Conservation (phyloP, 2,329 filamentous ascomycete species). For the Xylariaceae sp. region DNA sequence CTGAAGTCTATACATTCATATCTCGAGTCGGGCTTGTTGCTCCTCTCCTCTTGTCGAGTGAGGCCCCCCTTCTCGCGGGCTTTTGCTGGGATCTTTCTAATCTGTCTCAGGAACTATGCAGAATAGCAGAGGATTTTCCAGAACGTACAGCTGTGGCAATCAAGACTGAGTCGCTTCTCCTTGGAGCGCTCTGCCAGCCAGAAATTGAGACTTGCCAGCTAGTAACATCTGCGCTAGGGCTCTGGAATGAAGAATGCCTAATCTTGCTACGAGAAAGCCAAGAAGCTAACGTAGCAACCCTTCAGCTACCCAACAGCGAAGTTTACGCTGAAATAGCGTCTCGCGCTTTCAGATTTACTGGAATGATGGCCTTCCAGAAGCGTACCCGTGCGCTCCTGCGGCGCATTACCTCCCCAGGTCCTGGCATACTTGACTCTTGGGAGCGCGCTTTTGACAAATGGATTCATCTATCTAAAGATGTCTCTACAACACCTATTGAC, state of each 20-base stretch:
- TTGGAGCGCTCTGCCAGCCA: conserved; percentile 68
- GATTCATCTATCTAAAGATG: conserved; percentile 67
- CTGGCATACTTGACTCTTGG: conserved; percentile 73
- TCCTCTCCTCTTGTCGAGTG: conserved; percentile 59
- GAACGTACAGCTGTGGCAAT: conserved; percentile 60
- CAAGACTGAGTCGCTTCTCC: conserved; percentile 66
- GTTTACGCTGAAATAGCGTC: conserved; percentile 68
- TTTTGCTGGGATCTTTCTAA: conserved; percentile 16
- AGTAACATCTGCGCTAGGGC: conserved; percentile 65
- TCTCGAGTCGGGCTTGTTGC: conserved; percentile 58
- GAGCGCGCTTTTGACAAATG: conserved; percentile 69
- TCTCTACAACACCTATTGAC: conserved; percentile 60
- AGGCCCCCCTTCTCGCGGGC: conserved; percentile 23
- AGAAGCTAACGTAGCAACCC: conserved; percentile 55
- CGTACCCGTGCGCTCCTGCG: conserved; percentile 64
- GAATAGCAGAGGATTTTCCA: conserved; percentile 58
- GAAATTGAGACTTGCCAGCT: conserved; percentile 70
- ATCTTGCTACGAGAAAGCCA: conserved; percentile 59
- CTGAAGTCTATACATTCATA: conserved; percentile 60
- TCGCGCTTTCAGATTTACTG: conserved; percentile 69
- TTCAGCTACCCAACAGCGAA: conserved; percentile 65
- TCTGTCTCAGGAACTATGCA: conserved; percentile 56
- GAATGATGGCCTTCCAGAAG: conserved; percentile 73
- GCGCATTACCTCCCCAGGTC: conserved; percentile 65
- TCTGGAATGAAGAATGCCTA: conserved; percentile 67